phyloP scores from a whole-genome alignment of 2,329 filamentous ascomycete species.

The Xylaria sp. region DNA sequence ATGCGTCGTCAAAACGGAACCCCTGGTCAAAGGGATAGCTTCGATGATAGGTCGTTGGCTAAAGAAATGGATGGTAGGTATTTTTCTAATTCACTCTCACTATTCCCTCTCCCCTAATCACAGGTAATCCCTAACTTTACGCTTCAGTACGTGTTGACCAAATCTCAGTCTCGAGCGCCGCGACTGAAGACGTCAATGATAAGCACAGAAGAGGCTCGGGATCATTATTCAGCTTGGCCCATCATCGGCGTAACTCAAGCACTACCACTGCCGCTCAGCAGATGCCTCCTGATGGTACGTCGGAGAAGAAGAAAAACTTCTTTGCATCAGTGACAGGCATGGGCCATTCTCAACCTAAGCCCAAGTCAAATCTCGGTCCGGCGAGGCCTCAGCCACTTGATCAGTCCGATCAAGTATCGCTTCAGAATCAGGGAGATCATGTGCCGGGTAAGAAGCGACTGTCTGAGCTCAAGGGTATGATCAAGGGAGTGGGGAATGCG shows the following conservation, averaged over 20 bases:
- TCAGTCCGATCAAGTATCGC: conserved; percentile 36
- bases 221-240: conserved; percentile 55
- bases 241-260: conserved; percentile 46
- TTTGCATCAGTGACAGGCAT: conserved; percentile 48
- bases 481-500: conserved; percentile 46
- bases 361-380: conserved; percentile 41
- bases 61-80: conserved; percentile 61
- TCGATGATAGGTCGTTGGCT: conserved; percentile 57
- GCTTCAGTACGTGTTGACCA: conserved; percentile 52
- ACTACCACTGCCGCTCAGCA: conserved; percentile 38
- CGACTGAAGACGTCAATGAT: conserved; percentile 54
- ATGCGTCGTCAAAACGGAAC: conserved; percentile 56
- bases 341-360: conserved; percentile 40
- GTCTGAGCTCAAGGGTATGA: conserved; percentile 51
- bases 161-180: conserved; percentile 56
- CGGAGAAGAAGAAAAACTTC: conserved; percentile 56
- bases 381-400: conserved; percentile 35
- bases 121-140: conserved; percentile 11
- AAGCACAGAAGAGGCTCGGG: conserved; percentile 52
- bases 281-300: conserved; percentile 38
- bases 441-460: conserved; percentile 46
- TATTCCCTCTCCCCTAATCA: too few relatives aligned
- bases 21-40: conserved; percentile 50
- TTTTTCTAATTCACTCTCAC: conserved; percentile 51
- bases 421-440: conserved; percentile 35